phyloP scores from a whole-genome alignment of 495 filamentous ascomycete genomes.

The Lichenothelia convexa region DNA sequence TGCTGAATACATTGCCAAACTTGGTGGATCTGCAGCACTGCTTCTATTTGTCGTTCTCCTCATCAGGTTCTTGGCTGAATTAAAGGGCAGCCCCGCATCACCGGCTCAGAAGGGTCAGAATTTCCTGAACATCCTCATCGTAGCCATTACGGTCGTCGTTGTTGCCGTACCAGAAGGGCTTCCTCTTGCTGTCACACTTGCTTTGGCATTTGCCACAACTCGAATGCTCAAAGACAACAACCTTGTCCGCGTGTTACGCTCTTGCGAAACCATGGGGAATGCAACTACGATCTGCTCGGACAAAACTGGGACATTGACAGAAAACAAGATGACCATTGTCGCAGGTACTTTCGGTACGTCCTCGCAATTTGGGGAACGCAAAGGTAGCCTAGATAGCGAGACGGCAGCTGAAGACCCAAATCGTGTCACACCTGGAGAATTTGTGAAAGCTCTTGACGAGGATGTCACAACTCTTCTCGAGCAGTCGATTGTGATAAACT shows the following conservation, averaged over 20 bases:
- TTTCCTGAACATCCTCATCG: constrained; percentile 87
- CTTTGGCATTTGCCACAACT: constrained; percentile 84
- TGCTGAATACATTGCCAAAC: constrained; percentile 85
- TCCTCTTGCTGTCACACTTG: constrained; percentile 81
- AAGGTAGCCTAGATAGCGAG: constrained; percentile 5
- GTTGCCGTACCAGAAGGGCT: constrained; percentile 90
- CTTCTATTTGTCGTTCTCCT: constrained; percentile 82
- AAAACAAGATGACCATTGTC: constrained; percentile 56
- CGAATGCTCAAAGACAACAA: constrained; percentile 94
- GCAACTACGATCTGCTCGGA: constrained; percentile 92
- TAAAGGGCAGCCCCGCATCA: constrained; percentile 34
- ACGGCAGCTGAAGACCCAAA: constrained; percentile 14
- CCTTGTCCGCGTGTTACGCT: constrained; percentile 71
- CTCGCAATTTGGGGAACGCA: constrained; percentile 31
- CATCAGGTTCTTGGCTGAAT: constrained; percentile 63
- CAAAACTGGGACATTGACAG: constrained; percentile 85
- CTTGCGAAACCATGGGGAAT: constrained; percentile 98
- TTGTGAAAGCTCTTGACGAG: constrained; percentile 35
- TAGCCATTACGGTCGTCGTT: constrained; percentile 86
- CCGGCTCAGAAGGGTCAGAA: constrained; percentile 64
- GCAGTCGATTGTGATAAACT: constrained; percentile 47
- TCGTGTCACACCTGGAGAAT: constrained; percentile 36
- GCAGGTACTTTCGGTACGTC: constrained; percentile 39
- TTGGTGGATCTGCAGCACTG: constrained; percentile 67
- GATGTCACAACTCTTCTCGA: constrained; percentile 32